Base-by-base conservation (phyloP, 768 basidiomycete genomes). In the Rhodotorula graminis region DNA sequence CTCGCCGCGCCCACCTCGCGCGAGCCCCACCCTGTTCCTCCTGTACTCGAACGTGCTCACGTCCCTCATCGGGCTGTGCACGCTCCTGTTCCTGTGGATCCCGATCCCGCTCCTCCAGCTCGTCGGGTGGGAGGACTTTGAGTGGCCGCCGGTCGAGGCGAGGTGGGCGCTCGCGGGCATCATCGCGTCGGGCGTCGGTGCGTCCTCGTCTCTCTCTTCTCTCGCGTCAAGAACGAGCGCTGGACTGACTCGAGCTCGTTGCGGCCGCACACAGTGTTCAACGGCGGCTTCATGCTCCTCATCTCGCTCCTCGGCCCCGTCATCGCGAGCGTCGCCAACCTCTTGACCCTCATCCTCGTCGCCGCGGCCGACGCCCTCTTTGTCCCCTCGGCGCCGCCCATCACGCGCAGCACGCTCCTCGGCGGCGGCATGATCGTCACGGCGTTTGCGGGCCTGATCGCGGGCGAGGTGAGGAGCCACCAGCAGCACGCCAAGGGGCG, bases 301-400 rank as follows among this genome's bases (percentile, higher is more conserved):
- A 40, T 79, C 10, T 65, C 64, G 9, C 42, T 71, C 12, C 71
- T 76, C 70, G 73, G 71, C 19, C 78, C 77, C 7, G 65, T 74
- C 56, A 65, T 75, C 27, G 70, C 74, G 16, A 92, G 91, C 4
- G 93, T 96, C 46, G 93, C 92, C 58, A 92, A 87, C 80, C 85
- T 98, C n/a, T 84, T 95, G n/a, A 93, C 93, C 11, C 94, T 95
- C 75, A 91, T 95, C 50, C 85, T 96, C 61, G 90, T 93, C 23
- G 86, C 93, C 60, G 77, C 91, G 25, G 87, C 89, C 55, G 93
- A 97, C 81, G 84, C 89, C 15, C 74, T 88, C 27, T 89, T 93
- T 72, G 88, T 91, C 47, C 59, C 70, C 55, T 60, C 67, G 7
- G 80, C 85, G 52, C 84, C 87, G 50, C 83, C 85, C 2, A 79